These are phyloP conservation scores for Leptographium radiaticola DNA, from an alignment of 2,329 filamentous ascomycete species.

Conservation along the genomic window DNA sequence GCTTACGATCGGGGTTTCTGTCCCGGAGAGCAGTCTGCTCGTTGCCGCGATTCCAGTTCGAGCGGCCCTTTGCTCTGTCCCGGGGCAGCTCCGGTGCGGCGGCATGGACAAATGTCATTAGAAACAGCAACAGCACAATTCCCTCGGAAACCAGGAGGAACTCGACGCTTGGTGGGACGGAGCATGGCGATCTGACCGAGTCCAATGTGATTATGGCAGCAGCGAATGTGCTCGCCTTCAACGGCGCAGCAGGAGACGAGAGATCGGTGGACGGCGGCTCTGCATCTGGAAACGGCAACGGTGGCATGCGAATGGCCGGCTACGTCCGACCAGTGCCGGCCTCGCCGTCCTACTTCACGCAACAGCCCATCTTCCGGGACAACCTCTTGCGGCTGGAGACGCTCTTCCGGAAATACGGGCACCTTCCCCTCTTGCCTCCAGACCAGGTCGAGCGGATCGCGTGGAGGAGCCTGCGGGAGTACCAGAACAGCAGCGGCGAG, in stretches of 20 bases:
- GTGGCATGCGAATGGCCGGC: neutral
- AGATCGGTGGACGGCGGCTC: neutral
- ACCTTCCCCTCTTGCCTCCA: constrained; percentile 55
- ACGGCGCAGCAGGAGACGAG: neutral
- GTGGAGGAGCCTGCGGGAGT: constrained; percentile 71
- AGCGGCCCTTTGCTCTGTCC: constrained; percentile 7
- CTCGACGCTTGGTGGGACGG: neutral
- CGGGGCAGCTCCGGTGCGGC: neutral
- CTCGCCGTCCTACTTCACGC: constrained; percentile 92
- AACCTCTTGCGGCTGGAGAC: constrained; percentile 60
- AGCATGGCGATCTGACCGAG: neutral
- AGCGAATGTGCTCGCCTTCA: neutral
- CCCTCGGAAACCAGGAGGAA: neutral
- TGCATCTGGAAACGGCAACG: neutral
- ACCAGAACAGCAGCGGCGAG: constrained; percentile 59
- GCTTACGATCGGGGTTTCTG: constrained; percentile 8
- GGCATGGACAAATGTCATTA: neutral
- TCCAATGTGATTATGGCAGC: neutral
- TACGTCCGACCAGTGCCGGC: constrained; percentile 66
- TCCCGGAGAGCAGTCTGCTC: neutral
- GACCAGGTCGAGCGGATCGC: constrained; percentile 58
- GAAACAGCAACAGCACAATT: neutral
- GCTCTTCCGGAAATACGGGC: constrained; percentile 57
- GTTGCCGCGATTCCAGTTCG: constrained; percentile 6
- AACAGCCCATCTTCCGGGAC: constrained; percentile 75